Conservation (phyloP, 352 stramenopile species). For the Globisporangium radiosum region DNA sequence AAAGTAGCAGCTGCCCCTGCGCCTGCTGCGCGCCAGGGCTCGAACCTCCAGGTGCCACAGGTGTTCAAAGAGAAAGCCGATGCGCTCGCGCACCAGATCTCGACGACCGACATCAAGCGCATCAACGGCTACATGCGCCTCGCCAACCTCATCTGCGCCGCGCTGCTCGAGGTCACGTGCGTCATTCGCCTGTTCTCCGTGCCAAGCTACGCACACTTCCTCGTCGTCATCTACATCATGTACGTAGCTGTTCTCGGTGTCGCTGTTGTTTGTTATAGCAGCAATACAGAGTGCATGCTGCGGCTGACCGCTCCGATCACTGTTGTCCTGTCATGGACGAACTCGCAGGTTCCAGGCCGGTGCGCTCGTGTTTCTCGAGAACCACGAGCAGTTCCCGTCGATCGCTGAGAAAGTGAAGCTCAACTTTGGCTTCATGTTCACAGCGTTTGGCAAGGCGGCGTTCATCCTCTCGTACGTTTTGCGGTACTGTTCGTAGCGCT, state of each 20-base stretch:
- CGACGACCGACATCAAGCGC: constrained; percentile 67
- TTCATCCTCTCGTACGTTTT: constrained; percentile 75
- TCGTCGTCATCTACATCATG: constrained; percentile 84
- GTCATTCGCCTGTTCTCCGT: constrained; percentile 75
- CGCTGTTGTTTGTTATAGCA: background rate
- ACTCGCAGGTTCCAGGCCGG: constrained; percentile 40
- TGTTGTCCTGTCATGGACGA: background rate
- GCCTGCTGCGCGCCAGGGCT: constrained; percentile 23
- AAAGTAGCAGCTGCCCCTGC: constrained; percentile 5
- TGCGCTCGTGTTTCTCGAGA: constrained; percentile 76
- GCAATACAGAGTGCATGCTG: no score
- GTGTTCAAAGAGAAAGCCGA: constrained; percentile 66
- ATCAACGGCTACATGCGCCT: constrained; percentile 86
- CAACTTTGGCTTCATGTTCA: constrained; percentile 89
- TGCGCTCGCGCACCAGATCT: constrained; percentile 65
- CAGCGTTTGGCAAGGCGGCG: constrained; percentile 65
- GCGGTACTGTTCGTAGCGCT: background rate
- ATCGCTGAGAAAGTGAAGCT: constrained; percentile 72
- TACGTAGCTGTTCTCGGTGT: constrained; percentile 14
- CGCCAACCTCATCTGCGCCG: constrained; percentile 60
- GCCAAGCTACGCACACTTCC: constrained; percentile 76
- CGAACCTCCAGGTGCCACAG: constrained; percentile 53
- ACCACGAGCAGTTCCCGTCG: constrained; percentile 78
- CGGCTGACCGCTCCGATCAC: background rate
- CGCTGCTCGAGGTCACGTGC: constrained; percentile 62